Evolutionary conservation across 176 grass and related monocot species (phyloP).

Genomic region (Cenchrus fungigraminus): DNA sequence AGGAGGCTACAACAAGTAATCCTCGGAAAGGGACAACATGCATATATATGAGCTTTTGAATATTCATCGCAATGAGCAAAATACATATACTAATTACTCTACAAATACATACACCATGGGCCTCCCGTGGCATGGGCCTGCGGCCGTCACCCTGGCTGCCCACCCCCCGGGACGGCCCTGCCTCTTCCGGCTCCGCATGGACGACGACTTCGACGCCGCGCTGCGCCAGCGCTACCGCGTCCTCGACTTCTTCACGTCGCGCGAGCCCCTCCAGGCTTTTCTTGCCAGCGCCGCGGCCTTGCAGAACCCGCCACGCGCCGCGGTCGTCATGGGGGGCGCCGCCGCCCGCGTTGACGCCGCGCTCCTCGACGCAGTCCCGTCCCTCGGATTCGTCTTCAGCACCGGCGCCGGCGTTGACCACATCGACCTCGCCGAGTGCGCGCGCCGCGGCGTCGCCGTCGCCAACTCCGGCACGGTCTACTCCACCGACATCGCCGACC

Average conservation of each 20-base stretch:
- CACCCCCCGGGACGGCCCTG: too few species aligned
- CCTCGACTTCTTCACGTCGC: constrained; percentile 12
- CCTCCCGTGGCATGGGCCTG: too few species aligned
- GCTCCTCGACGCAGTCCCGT: constrained; percentile 29
- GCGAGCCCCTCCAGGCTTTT: background rate
- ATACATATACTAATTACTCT: too few species aligned
- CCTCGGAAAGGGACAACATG: too few species aligned
- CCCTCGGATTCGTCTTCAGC: constrained; percentile 45
- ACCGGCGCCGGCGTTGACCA: constrained; percentile 49
- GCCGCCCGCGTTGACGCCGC: background rate
- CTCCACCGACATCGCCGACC: constrained; percentile 47
- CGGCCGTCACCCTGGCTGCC: too few species aligned
- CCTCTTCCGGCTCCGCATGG: background rate
- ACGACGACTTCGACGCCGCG: background rate
- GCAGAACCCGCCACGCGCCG: constrained; percentile 18
- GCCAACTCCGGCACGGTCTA: constrained; percentile 27
- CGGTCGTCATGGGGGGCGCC: background rate
- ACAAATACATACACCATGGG: too few species aligned
- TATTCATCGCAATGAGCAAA: too few species aligned
- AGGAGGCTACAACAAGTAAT: too few species aligned
- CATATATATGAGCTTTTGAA: too few species aligned
- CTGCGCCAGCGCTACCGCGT: background rate
- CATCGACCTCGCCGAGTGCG: constrained; percentile 57
- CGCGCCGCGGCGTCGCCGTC: constrained; percentile 44
- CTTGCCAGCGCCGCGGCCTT: background rate